Conservation (phyloP, 2,329 filamentous ascomycete genomes). For the Apiospora phragmitis region DNA sequence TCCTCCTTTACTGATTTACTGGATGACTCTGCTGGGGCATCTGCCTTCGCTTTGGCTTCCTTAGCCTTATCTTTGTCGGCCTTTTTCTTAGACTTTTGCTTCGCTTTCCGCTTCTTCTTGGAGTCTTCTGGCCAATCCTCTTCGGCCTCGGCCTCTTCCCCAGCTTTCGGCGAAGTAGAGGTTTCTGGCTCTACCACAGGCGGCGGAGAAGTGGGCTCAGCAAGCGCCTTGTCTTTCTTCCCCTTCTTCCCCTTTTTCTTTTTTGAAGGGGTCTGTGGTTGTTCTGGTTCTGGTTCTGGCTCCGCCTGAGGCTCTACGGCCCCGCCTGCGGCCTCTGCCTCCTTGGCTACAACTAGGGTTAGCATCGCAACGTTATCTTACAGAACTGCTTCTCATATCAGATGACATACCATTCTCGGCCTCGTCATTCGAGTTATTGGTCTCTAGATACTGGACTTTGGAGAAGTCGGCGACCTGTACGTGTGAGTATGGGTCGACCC, state of each 20-base stretch:
- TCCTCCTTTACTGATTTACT: constrained; percentile 9
- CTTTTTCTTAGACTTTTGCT: constrained; percentile 20
- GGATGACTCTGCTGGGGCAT: background rate
- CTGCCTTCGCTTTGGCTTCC: constrained; percentile 11
- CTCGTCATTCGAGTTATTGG: constrained; percentile 14
- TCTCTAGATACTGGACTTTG: constrained; percentile 14
- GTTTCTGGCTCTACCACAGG: constrained; percentile 8
- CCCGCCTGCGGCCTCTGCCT: background rate
- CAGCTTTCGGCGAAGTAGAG: background rate
- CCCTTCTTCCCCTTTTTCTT: constrained; percentile 18
- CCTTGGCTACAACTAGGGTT: constrained; percentile 7
- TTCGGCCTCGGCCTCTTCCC: constrained; percentile 2
- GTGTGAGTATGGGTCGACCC: constrained; percentile 15
- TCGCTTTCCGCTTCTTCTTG: constrained; percentile 18
- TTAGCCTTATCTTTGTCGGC: constrained; percentile 17
- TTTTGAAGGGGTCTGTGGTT: background rate
- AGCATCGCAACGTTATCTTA: background rate
- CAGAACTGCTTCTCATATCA: background rate
- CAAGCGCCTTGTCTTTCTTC: constrained; percentile 18
- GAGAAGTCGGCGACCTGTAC: constrained; percentile 20
- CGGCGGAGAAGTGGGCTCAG: constrained; percentile 7
- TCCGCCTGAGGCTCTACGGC: background rate
- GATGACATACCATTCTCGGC: constrained; percentile 16
- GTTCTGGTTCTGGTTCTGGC: background rate
- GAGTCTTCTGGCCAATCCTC: constrained; percentile 5